Evolutionary conservation across 805 yeast species (phyloP).

Genomic region (Diddensiella santjacobensis): DNA sequence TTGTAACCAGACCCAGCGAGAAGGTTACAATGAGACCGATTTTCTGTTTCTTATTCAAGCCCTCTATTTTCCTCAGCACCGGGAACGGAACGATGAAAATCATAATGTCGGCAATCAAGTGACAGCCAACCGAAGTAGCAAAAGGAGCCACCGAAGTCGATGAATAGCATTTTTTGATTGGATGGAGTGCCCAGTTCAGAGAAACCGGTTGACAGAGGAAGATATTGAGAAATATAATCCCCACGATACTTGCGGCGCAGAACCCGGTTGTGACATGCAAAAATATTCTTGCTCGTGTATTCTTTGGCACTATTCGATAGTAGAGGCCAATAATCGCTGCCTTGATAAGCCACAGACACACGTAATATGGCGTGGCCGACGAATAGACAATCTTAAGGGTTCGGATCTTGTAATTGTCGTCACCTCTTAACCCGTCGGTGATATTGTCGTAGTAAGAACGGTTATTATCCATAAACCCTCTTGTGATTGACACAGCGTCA

Average conservation of each 20-base stretch:
- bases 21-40: constrained; percentile 26
- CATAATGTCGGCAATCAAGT: constrained; percentile 24
- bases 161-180: constrained; percentile 21
- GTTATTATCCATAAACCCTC: constrained; percentile 25
- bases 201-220: constrained; percentile 27
- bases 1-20: constrained; percentile 27
- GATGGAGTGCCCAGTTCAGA: constrained; percentile 25
- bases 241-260: constrained; percentile 16
- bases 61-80: constrained; percentile 19
- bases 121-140: constrained; percentile 22
- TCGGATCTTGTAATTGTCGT: constrained; percentile 5
- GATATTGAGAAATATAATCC: constrained; percentile 20
- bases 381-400: constrained; percentile 27
- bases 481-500: constrained; percentile 22
- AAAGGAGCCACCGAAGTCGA: constrained; percentile 27
- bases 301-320: constrained; percentile 25
- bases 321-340: constrained; percentile 26
- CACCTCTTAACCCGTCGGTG: constrained; percentile 15
- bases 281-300: constrained; percentile 21
- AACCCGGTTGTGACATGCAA: constrained; percentile 18
- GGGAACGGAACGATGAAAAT: constrained; percentile 28
- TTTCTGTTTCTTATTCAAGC: constrained; percentile 18
- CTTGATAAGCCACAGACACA: constrained; percentile 27
- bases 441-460: constrained; percentile 20
- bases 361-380: constrained; percentile 26